Evolutionary conservation across 179 eudicot genomes (phyloP).

Genomic region (Beta macrorhiza): DNA sequence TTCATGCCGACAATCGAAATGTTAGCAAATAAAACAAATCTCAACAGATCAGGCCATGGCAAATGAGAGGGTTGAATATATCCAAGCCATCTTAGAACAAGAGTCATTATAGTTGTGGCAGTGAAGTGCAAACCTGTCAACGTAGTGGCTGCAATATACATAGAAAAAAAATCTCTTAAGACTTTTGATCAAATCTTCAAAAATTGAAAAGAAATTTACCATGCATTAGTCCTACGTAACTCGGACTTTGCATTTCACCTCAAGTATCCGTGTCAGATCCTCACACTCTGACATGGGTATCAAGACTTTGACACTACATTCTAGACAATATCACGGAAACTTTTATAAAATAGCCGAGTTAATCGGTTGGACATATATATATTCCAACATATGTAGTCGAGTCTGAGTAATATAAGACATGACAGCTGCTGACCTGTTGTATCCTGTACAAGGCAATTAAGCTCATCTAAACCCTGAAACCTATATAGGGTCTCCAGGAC

Average conservation of each 20-base stretch:
- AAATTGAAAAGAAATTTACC: not conserved
- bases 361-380: no score
- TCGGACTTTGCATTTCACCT: no score
- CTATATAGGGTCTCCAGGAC: not conserved
- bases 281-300: no score
- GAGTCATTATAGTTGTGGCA: slow-evolving; percentile 38
- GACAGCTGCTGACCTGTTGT: no score
- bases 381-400: no score
- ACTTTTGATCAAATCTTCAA: not conserved
- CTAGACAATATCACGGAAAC: no score
- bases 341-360: no score
- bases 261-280: no score
- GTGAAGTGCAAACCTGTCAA: slow-evolving; percentile 41
- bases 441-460: not conserved
- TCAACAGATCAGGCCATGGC: slow-evolving; percentile 36
- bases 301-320: no score
- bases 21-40: slow-evolving; percentile 41
- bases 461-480: slow-evolving; percentile 8
- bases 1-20: slow-evolving; percentile 47
- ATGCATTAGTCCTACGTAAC: no score
- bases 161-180: not conserved
- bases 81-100: slow-evolving; percentile 39
- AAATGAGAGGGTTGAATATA: slow-evolving; percentile 40
- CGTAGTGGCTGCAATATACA: slow-evolving; percentile 36
- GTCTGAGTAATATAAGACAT: no score